Base-by-base conservation (phyloP, 1,284 basidiomycete genomes). In the Ceratobasidium sp. region DNA sequence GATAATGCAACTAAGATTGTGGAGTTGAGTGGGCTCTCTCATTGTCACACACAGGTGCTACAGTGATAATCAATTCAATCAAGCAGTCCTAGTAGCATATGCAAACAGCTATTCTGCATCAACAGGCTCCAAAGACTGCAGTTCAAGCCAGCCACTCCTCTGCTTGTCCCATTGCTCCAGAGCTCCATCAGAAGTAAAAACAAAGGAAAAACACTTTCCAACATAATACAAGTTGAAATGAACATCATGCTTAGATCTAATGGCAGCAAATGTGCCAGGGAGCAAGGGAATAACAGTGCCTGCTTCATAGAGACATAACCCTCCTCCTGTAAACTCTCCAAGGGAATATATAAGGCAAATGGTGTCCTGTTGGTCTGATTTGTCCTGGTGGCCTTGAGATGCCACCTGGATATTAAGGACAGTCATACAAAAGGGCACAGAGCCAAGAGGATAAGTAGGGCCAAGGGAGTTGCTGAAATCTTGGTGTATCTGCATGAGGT, bases 181-280 rank as follows among this genome's bases (percentile, higher is more conserved):
- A 11, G 22, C 37, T 1, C 27, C n/a, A 46, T 62, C 59, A 24
- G 59, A 62, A 3, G 59, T 62, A 48, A 62, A 62, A 43, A 62
- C 43, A 62, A 62, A 43, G 2, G 22, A 62, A 27, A 29, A 48
- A 5, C 22, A 9, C 4, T 46, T 22, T 46, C 59, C 43, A 16
- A 27, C 11, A 46, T 29, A 62, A 19, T 62, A 39, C 27, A 62
- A 46, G 24, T 62, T 62, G 41, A 62, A 62, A n/a, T 62, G 59
- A 22, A 46, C 41, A 6, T 62, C 29, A 22, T 39, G 39, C 39
- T 62, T 62, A 1, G 59, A 62, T 19, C 27, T 7, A 62, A 62
- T 43, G 5, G 59, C 59, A 2, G 59, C 59, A 62, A 43, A 43
- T 13, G 5, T 7, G 4, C 59, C 59, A 46, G 43, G 29, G 9